phyloP scores from a whole-genome alignment of 768 basidiomycete species.

The Leccinum incarnatum region DNA sequence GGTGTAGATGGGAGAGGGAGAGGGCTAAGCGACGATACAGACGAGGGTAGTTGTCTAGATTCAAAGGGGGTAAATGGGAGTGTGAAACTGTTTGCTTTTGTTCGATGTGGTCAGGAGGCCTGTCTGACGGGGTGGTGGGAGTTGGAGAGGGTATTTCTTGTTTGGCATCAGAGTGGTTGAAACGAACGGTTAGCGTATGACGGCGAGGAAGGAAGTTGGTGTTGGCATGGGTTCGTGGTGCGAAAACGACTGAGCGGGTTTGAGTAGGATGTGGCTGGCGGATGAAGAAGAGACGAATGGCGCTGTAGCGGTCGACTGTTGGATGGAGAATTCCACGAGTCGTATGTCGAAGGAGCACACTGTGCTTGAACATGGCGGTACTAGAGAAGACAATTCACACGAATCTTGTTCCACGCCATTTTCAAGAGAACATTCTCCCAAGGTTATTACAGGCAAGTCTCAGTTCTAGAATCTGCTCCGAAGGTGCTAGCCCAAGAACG shows the following conservation, averaged over 20 bases:
- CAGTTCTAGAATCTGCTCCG: too few relatives aligned
- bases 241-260: neutral
- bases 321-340: constrained; percentile 25
- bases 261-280: constrained; percentile 20
- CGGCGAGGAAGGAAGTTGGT: neutral
- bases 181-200: constrained; percentile 4
- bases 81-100: constrained; percentile 10
- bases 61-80: constrained; percentile 30
- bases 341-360: constrained; percentile 22
- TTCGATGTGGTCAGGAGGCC: constrained; percentile 1
- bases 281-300: constrained; percentile 59
- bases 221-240: neutral
- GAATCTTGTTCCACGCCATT: neutral
- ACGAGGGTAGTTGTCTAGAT: constrained; percentile 70
- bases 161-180: constrained; percentile 17
- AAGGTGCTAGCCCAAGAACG: too few relatives aligned
- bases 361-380: constrained; percentile 15
- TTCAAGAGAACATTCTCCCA: too few relatives aligned
- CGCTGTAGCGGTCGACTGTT: constrained; percentile 53
- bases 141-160: neutral
- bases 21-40: constrained; percentile 78
- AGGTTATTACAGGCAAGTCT: too few relatives aligned
- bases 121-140: constrained; percentile 4
- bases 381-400: neutral
- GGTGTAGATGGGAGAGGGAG: constrained; percentile 71